phyloP scores from a whole-genome alignment of 441 rosid species.

The Corymbia calophylla region DNA sequence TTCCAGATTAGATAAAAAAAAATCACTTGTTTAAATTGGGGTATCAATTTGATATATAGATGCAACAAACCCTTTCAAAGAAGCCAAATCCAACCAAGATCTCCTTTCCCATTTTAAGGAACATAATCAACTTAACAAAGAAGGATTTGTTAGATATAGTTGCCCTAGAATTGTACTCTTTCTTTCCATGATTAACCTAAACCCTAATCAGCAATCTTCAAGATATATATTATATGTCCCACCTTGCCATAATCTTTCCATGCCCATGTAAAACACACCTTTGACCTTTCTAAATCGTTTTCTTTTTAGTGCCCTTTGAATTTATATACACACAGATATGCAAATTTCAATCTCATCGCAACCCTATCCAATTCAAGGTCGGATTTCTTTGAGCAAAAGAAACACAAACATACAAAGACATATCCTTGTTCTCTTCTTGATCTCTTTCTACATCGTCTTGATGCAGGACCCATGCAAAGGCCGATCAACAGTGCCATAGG shows the following conservation, averaged over 20 bases:
- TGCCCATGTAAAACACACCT: slow-evolving; percentile 4
- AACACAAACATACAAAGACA: neutral
- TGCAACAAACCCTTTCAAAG: neutral
- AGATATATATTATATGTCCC: neutral
- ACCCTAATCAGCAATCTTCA: slow-evolving; percentile 27
- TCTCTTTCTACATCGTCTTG: neutral
- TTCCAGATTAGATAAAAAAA: neutral
- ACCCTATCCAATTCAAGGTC: neutral
- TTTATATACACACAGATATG: neutral
- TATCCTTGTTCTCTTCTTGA: neutral
- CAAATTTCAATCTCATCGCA: neutral
- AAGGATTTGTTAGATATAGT: neutral
- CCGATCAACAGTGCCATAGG: neutral
- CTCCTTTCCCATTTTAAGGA: neutral
- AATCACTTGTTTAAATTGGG: neutral
- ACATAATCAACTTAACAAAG: neutral
- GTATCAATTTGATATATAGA: neutral
- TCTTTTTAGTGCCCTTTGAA: neutral
- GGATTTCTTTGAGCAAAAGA: neutral
- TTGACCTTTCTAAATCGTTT: neutral
- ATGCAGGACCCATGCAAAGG: slow-evolving; percentile 18
- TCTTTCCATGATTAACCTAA: slow-evolving; percentile 53
- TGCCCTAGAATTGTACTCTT: neutral
- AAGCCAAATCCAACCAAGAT: neutral
- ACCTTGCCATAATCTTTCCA: slow-evolving; percentile 27